These are phyloP conservation scores for Beauveria caledonica DNA, from an alignment of 2,329 filamentous ascomycete species.

Conservation along the genomic window DNA sequence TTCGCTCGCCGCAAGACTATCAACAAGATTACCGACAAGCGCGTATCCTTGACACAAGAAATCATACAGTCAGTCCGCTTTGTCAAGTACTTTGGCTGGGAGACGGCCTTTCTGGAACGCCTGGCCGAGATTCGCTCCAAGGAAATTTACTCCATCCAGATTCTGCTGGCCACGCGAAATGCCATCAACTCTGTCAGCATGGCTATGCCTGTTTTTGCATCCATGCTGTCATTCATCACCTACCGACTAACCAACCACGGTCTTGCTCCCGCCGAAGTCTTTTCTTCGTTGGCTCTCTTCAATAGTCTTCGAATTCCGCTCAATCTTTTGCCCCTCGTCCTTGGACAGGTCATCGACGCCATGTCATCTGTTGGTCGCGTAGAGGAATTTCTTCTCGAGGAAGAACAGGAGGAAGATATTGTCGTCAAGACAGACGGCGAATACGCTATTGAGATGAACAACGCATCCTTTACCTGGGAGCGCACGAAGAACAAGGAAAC, in stretches of 20 bases:
- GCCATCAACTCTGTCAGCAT: constrained; percentile 77
- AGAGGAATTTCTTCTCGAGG: constrained; percentile 77
- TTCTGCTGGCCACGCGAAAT: constrained; percentile 74
- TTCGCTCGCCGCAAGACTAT: constrained; percentile 69
- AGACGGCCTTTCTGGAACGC: constrained; percentile 73
- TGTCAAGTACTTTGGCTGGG: constrained; percentile 96
- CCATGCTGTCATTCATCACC: constrained; percentile 91
- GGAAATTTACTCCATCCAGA: constrained; percentile 79
- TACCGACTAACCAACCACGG: constrained; percentile 58
- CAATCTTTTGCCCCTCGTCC: constrained; percentile 78
- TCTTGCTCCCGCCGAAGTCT: constrained; percentile 69
- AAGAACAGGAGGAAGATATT: constrained; percentile 72
- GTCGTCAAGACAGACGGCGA: constrained; percentile 47
- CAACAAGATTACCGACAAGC: constrained; percentile 90
- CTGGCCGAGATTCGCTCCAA: constrained; percentile 63
- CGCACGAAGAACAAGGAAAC: constrained; percentile 27
- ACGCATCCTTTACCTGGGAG: constrained; percentile 87
- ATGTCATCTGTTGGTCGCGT: constrained; percentile 79
- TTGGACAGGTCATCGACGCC: constrained; percentile 84
- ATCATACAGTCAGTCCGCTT: constrained; percentile 87
- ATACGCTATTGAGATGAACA: constrained; percentile 61
- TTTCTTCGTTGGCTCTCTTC: constrained; percentile 90
- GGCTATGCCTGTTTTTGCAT: constrained; percentile 85
- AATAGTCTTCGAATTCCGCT: constrained; percentile 85
- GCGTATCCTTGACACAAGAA: constrained; percentile 85